These are phyloP conservation scores for Lepidium africanum DNA, from an alignment of 345 rosid genomes.

Conservation along the genomic window DNA sequence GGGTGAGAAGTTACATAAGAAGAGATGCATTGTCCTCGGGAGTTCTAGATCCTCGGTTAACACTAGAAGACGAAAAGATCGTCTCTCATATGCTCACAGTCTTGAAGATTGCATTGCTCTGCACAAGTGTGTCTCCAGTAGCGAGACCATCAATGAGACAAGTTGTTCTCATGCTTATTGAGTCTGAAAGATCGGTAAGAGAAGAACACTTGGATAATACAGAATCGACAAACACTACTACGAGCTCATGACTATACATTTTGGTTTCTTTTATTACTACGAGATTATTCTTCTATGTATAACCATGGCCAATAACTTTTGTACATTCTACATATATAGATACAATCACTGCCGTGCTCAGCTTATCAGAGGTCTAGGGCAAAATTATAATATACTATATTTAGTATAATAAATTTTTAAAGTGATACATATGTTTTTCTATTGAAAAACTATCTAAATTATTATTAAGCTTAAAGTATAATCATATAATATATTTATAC, in stretches of 20 bases:
- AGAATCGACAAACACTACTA: neutral
- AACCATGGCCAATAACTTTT: neutral
- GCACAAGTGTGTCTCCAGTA: constrained; percentile 60
- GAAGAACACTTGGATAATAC: neutral
- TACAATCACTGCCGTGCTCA: too few relatives aligned
- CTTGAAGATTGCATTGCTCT: constrained; percentile 64
- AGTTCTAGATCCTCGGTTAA: constrained; percentile 50
- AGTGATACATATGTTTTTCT: too few relatives aligned
- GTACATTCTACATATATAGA: neutral
- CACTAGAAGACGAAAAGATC: constrained; percentile 38
- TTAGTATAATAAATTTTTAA: too few relatives aligned
- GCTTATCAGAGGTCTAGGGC: too few relatives aligned
- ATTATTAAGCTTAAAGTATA: too few relatives aligned
- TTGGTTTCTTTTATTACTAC: neutral
- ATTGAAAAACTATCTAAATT: too few relatives aligned
- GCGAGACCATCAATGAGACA: constrained; percentile 64
- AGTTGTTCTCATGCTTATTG: constrained; percentile 66
- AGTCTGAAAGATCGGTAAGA: constrained; percentile 39
- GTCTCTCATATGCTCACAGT: constrained; percentile 67
- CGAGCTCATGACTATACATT: neutral
- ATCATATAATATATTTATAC: too few relatives aligned
- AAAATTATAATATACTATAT: too few relatives aligned
- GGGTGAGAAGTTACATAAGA: constrained; percentile 60
- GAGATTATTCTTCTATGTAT: neutral
- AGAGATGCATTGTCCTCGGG: constrained; percentile 46